Percentiles rank a stretch among this genome's conserved stretches.
Conservation (phyloP, 2,329 filamentous ascomycete species). For the Xylariaceae sp. region DNA sequence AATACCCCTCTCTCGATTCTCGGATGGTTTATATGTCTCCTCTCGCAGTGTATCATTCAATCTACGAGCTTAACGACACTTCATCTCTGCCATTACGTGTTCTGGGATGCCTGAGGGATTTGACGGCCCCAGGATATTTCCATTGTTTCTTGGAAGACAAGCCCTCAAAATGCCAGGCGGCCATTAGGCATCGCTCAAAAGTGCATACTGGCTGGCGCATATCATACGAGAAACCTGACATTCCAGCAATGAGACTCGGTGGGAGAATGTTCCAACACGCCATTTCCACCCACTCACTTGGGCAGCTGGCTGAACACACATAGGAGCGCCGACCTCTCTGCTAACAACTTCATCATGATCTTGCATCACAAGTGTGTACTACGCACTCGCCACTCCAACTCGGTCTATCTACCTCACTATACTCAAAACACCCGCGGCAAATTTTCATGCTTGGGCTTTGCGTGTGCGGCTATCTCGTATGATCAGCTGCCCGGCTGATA, state of each 20-base stretch:
- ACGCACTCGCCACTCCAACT: slow-evolving; percentile 10
- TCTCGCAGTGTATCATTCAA: background rate
- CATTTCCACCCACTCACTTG: slow-evolving; percentile 1
- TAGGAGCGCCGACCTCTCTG: slow-evolving; percentile 7
- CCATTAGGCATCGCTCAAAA: background rate
- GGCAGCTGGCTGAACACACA: background rate
- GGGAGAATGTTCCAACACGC: slow-evolving; percentile 8
- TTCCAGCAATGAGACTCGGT: slow-evolving; percentile 6
- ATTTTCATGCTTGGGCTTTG: background rate
- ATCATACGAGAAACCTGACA: slow-evolving; percentile 15
- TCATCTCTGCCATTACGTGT: background rate
- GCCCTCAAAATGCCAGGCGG: slow-evolving; percentile 2
- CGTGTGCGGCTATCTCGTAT: background rate
- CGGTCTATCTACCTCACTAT: background rate
- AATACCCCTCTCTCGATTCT: too few relatives aligned
- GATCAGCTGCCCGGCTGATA: background rate
- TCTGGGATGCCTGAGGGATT: background rate
- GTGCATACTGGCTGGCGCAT: background rate
- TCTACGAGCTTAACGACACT: background rate
- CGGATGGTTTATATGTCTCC: background rate
- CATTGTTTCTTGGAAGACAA: slow-evolving; percentile 1
- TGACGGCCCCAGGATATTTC: background rate
- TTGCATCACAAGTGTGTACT: slow-evolving; percentile 7
- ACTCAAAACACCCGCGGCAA: slow-evolving; percentile 6
- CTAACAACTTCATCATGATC: background rate